Percentiles rank a stretch among this genome's conserved stretches.
Evolutionary conservation across 768 basidiomycete species (phyloP).

Genomic region (Boletus bicolor): DNA sequence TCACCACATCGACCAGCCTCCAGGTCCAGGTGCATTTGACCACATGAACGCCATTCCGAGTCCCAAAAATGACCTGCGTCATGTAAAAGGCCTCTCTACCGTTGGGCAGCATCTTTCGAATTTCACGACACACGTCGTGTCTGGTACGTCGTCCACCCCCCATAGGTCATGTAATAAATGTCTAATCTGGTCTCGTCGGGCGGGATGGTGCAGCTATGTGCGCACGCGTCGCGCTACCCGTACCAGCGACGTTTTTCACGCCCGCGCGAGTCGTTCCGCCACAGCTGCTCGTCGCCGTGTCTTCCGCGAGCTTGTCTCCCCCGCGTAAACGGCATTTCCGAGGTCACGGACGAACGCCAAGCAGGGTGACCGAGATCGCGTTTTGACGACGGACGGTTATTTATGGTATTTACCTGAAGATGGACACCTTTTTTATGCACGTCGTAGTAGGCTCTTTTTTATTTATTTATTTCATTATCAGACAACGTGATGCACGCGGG

Average conservation of each 20-base stretch:
- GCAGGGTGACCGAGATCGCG: constrained; percentile 12
- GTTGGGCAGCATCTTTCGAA: not conserved
- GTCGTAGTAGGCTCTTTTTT: not conserved
- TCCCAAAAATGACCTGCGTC: not conserved
- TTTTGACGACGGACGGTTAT: not conserved
- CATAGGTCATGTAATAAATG: not conserved
- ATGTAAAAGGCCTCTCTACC: not conserved
- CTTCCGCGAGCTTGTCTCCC: not conserved
- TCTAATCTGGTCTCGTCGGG: not conserved
- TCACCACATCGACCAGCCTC: not conserved
- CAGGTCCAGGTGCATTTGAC: not conserved
- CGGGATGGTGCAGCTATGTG: not conserved
- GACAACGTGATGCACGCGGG: not conserved
- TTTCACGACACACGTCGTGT: not conserved
- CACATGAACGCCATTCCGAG: not conserved
- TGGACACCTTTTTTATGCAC: not conserved
- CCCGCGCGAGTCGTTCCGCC: not conserved
- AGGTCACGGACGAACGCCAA: constrained; percentile 10
- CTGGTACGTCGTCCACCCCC: not conserved
- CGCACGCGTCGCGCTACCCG: not conserved
- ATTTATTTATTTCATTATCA: too few species aligned
- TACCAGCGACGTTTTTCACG: not conserved
- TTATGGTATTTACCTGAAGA: not conserved
- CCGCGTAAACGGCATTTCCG: not conserved
- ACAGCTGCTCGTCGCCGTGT: not conserved